Evolutionary conservation across 352 stramenopile genomes (phyloP).

Genomic region (Phytophthora gonapodyides): DNA sequence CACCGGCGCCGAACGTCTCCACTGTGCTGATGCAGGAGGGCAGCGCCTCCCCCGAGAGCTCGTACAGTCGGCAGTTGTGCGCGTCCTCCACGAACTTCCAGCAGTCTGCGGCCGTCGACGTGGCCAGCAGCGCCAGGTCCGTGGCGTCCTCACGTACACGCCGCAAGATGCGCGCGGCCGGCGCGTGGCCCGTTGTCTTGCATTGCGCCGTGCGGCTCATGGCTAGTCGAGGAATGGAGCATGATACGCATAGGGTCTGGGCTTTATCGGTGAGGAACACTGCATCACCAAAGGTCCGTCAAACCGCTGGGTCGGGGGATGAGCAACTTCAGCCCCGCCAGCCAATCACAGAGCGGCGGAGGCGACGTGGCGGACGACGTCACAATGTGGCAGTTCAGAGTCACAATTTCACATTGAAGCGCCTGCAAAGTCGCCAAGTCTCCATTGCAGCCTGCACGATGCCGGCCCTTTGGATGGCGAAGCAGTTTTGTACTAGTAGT

Average conservation of each 20-base stretch:
- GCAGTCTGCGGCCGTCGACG: slow-evolving; percentile 31
- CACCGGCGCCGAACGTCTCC: slow-evolving; percentile 40
- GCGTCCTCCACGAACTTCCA: slow-evolving; percentile 64
- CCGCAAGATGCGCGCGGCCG: slow-evolving; percentile 53
- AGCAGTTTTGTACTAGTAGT: no score
- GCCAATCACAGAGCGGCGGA: no score
- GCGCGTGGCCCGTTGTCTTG: slow-evolving; percentile 13
- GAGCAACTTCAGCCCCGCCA: slow-evolving; percentile 5
- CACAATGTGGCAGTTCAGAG: no score
- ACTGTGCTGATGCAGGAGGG: slow-evolving; percentile 42
- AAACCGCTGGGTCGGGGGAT: neutral
- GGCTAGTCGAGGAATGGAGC: neutral
- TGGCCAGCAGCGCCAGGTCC: slow-evolving; percentile 58
- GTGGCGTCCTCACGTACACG: slow-evolving; percentile 50
- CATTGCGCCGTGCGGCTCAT: slow-evolving; percentile 16
- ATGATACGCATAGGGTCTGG: no score
- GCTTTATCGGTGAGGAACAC: no score
- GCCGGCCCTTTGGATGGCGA: no score
- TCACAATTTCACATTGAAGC: no score
- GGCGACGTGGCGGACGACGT: no score
- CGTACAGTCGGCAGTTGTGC: slow-evolving; percentile 50
- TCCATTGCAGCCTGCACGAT: no score
- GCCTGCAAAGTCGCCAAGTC: no score
- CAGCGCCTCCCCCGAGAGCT: slow-evolving; percentile 56
- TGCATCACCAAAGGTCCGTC: no score